Conservation (phyloP, 257 asterid genomes). For the Henckelia pumila region DNA sequence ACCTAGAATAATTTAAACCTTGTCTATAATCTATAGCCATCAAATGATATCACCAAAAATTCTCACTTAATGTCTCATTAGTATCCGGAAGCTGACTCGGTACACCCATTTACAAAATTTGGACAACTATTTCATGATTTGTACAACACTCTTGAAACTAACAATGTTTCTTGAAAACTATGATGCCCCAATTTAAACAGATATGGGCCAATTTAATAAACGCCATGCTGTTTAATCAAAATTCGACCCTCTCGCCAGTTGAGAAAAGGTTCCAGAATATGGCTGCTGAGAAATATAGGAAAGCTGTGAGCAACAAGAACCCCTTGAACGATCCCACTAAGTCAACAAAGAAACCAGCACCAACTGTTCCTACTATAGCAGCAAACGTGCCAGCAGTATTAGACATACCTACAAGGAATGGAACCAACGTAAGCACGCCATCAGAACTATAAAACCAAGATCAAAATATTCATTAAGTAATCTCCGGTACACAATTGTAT, state of each 20-base stretch:
- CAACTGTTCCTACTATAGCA: slow-evolving; percentile 90
- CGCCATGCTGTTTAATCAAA: slow-evolving; percentile 54
- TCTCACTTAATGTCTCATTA: slow-evolving; percentile 6
- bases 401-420: slow-evolving; percentile 55
- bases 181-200: not conserved
- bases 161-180: not conserved
- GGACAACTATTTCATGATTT: slow-evolving; percentile 13
- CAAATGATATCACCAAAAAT: not conserved
- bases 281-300: slow-evolving; percentile 73
- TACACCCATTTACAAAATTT: slow-evolving; percentile 24
- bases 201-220: not conserved
- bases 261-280: slow-evolving; percentile 64
- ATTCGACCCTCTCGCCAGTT: slow-evolving; percentile 82
- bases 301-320: slow-evolving; percentile 73
- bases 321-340: slow-evolving; percentile 84
- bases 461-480: slow-evolving; percentile 3
- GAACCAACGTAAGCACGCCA: not conserved
- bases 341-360: slow-evolving; percentile 92
- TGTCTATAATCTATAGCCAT: not conserved
- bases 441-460: slow-evolving; percentile 22
- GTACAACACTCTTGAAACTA: slow-evolving; percentile 1
- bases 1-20: not conserved
- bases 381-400: slow-evolving; percentile 94
- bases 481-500: slow-evolving; percentile 4
- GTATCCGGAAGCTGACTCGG: slow-evolving; percentile 19